These are phyloP conservation scores for Tripterygium wilfordii DNA, from an alignment of 177 flowering plant genomes.

Conservation along the genomic window DNA sequence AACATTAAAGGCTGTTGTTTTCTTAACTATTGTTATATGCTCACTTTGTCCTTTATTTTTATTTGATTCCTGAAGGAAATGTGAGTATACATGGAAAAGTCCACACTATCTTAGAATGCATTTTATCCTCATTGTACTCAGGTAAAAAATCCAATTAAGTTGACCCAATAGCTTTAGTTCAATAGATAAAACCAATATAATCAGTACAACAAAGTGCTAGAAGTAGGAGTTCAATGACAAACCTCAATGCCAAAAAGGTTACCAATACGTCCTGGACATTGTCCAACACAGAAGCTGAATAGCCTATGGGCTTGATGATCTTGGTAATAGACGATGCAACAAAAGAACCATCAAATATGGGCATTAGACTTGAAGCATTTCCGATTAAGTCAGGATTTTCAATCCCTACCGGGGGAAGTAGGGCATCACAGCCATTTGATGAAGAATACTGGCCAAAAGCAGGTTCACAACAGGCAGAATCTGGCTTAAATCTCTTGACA, in stretches of 20 bases:
- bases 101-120: too few relatives aligned
- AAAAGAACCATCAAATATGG: slow-evolving; percentile 21
- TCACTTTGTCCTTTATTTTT: too few relatives aligned
- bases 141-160: too few relatives aligned
- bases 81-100: too few relatives aligned
- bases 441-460: slow-evolving; percentile 19
- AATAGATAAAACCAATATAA: too few relatives aligned
- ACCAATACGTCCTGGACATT: slow-evolving; percentile 60
- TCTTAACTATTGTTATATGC: too few relatives aligned
- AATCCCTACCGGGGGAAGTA: slow-evolving; percentile 13
- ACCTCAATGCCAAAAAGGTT: slow-evolving; percentile 75
- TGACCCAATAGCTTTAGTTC: too few relatives aligned
- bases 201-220: too few relatives aligned
- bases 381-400: slow-evolving; percentile 23
- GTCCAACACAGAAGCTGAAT: slow-evolving; percentile 48
- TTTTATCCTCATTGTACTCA: too few relatives aligned
- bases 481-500: slow-evolving; percentile 75
- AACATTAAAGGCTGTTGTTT: too few relatives aligned
- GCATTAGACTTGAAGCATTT: slow-evolving; percentile 18
- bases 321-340: slow-evolving; percentile 35
- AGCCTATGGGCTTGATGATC: slow-evolving; percentile 71
- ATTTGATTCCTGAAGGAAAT: too few relatives aligned
- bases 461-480: slow-evolving; percentile 17
- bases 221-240: slow-evolving; percentile 17
- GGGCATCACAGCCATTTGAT: slow-evolving; percentile 13